Evolutionary conservation across 169 alveolate species (phyloP), one percentile per base, ranked within the genome.

Genomic region (Besnoitia besnoiti): DNA sequence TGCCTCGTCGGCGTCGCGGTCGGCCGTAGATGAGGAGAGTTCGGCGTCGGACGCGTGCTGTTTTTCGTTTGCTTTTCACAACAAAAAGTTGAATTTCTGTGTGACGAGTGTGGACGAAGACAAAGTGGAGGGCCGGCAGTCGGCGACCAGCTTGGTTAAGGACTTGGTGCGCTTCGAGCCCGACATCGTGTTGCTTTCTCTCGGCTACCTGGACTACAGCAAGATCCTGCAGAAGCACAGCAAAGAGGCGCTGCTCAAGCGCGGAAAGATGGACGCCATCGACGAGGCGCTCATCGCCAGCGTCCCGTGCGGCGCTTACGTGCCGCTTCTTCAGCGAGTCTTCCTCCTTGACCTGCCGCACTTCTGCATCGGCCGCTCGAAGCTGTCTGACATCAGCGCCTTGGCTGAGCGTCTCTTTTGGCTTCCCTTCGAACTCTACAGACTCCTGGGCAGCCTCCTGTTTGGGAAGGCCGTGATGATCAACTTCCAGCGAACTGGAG

Each of bases 301-400:
- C n/a, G 16, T 44, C 0, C 62, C 47, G 21, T 67, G 76, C 44
- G 93, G 93, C 0, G 90, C 42, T 33, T 90, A 76, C 85, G 85
- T 90, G 16, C 93, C 90, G 0, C 37, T 55, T 12, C 2, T 90
- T 1, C 93, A 90, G 61, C 80, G 37, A 16, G 12, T 90, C 44
- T n/a, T 76, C 14, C 90, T 77, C 30, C 47, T 24, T 7, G 37
- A 44, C 16, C 40, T 40, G 0, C 85, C 73, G 4, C 85, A 77
- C 61, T 90, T 12, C 40, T 75, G 62, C 73, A 27, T 90, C 8
- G 93, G 93, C n/a, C 67, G 93, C 37, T 85, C 85, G 30, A 35
- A 85, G 51, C 89, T 90, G 30, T 76, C 62, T 39, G 93, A 90
- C 37, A 90, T 90, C 62, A 85, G 93, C n/a, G 90, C 93, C 10